Conservation (phyloP, 108 stramenopile species). For the Discostella stelligeroides region DNA sequence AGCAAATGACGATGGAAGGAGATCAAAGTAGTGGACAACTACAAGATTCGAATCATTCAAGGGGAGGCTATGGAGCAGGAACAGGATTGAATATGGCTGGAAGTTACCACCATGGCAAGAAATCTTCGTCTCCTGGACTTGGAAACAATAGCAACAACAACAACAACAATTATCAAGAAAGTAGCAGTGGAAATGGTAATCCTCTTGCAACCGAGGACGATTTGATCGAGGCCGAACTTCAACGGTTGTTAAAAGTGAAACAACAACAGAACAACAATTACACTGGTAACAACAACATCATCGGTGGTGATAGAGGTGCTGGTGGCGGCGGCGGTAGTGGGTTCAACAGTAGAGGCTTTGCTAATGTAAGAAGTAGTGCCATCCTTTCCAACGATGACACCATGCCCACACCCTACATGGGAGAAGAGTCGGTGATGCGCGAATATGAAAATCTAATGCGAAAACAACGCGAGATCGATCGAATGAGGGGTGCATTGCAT, state of each 20-base stretch:
- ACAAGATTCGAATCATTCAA: too few relatives aligned
- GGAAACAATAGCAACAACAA: too few relatives aligned
- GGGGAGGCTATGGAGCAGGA: too few relatives aligned
- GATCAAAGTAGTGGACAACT: too few relatives aligned
- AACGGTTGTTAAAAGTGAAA: conserved; percentile 24
- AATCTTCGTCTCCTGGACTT: too few relatives aligned
- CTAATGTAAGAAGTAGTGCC: too few relatives aligned
- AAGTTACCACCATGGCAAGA: too few relatives aligned
- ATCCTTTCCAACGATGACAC: neutral
- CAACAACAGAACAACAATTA: conserved; percentile 25
- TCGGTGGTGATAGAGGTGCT: neutral
- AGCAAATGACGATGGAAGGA: neutral
- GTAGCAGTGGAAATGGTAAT: neutral
- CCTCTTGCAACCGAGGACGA: too few relatives aligned
- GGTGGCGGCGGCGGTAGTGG: conserved; percentile 6
- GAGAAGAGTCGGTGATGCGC: conserved; percentile 34
- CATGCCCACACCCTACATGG: conserved; percentile 37
- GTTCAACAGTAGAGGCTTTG: conserved; percentile 1
- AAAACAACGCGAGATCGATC: conserved; percentile 41
- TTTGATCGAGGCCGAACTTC: conserved; percentile 41
- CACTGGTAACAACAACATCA: conserved; percentile 1
- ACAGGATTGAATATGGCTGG: too few relatives aligned
- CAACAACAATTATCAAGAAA: neutral
- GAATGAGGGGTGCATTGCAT: conserved; percentile 7
- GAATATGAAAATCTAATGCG: conserved; percentile 50